Conservation (phyloP, 768 basidiomycete species). For the Russula vinacea region DNA sequence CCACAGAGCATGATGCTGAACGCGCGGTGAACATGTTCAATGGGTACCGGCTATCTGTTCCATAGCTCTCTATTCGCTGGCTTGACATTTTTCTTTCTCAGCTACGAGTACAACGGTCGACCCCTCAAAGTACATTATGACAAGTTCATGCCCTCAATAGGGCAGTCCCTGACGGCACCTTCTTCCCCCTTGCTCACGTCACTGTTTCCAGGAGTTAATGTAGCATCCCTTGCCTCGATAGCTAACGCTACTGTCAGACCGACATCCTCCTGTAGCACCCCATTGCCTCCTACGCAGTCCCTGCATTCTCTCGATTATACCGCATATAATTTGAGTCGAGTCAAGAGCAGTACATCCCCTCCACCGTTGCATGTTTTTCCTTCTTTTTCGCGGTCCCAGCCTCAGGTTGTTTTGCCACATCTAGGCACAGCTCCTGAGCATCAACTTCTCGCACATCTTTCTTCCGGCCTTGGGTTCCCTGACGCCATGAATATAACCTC, state of each 20-base stretch:
- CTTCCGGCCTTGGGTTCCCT: neutral
- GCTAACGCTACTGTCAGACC: conserved; percentile 14
- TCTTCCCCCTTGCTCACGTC: conserved; percentile 23
- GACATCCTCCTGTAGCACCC: conserved; percentile 14
- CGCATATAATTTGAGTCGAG: conserved; percentile 4
- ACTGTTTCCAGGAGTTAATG: conserved; percentile 8
- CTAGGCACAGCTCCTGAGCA: conserved; percentile 6
- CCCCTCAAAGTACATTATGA: conserved; percentile 89
- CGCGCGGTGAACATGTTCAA: conserved; percentile 85
- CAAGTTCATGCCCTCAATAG: conserved; percentile 55
- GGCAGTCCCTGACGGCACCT: conserved; percentile 26
- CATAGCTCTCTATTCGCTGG: neutral
- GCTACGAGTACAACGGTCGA: conserved; percentile 86
- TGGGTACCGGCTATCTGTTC: conserved; percentile 55
- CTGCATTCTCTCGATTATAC: conserved; percentile 15
- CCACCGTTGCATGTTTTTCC: conserved; percentile 12
- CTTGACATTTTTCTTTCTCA: conserved; percentile 35
- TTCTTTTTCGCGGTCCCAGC: conserved; percentile 18
- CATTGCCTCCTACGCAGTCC: conserved; percentile 3
- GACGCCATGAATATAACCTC: neutral
- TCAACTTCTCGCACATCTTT: conserved; percentile 14
- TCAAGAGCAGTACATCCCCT: conserved; percentile 7
- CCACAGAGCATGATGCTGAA: conserved; percentile 79
- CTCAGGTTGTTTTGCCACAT: conserved; percentile 9
- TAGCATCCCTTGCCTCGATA: conserved; percentile 9